Base-by-base conservation (phyloP, 208 protist species). In the Naegleria lovaniensis region DNA sequence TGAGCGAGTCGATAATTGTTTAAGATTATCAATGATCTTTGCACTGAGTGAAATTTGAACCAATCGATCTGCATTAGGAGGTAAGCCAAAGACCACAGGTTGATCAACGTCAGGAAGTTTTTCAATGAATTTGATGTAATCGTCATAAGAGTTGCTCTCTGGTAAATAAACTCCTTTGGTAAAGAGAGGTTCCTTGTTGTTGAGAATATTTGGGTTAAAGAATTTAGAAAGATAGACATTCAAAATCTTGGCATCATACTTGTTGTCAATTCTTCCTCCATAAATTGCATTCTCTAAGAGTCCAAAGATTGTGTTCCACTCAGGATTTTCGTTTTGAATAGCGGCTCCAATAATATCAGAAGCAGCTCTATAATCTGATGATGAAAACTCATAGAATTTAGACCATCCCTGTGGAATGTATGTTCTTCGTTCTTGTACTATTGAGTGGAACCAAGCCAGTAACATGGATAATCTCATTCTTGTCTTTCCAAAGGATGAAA, bases 371-470 rank as follows among this genome's bases (percentile, higher is more conserved):
- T 99, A 93, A 93, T 99, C 98, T 1, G 97, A 93, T 15, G 94
- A 92, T 0, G 96, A 98, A 85, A 99, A 97, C 93, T 99, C 98
- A 94, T 99, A 99, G 90, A 96, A 96, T 92, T 98, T 98, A 51
- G 96, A 96, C 97, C 98, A 99, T 13, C 98, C 98, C 89, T 99
- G 98, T 40, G 98, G 98, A 29, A 98, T 96, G 94, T 98, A 99
- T 1, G 96, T 98, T 90, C 97, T 95, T 7, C 98, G 95, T 93
- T 99, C 98, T 93, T 99, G 98, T 67, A 99, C 92, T 58, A 99
- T 92, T 7, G 97, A 97, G 92, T 99, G 98, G 91, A 99, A 97
- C 59, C 95, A 97, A 1, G 98, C 96, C 13, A 97, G 94, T 36
- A 97, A 94, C 92, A 99, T 98, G 83, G 98, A 95, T 13, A 98